A percentile compares a stretch with the other conserved stretches of the same genome.
These are phyloP conservation scores for Trametes gibbosa DNA, from an alignment of 768 basidiomycete genomes.

Conservation along the genomic window DNA sequence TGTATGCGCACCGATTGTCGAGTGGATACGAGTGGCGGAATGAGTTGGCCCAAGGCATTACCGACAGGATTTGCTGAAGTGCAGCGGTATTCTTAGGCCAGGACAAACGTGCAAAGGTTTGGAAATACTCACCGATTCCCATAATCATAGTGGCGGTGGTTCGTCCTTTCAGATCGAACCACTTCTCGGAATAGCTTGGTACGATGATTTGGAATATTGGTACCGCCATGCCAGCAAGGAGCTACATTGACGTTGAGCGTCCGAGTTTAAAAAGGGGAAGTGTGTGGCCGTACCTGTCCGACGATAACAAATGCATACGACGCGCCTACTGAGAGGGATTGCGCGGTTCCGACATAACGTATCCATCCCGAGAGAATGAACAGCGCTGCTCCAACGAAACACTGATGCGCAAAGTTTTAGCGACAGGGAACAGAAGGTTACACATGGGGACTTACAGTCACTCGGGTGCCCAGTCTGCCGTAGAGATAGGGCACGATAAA, in stretches of 20 bases:
- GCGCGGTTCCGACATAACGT: slow-evolving; percentile 66
- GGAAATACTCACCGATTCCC: slow-evolving; percentile 36
- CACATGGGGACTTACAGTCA: slow-evolving; percentile 57
- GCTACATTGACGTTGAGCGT: slow-evolving; percentile 33
- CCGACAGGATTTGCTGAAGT: slow-evolving; percentile 68
- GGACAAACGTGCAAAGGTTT: background rate
- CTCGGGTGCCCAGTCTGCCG: slow-evolving; percentile 56
- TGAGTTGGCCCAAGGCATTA: slow-evolving; percentile 66
- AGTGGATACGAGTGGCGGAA: slow-evolving; percentile 55
- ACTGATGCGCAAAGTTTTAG: slow-evolving; percentile 39
- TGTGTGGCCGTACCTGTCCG: slow-evolving; percentile 51
- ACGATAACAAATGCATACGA: slow-evolving; percentile 68
- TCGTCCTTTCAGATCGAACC: slow-evolving; percentile 75
- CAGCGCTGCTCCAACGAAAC: slow-evolving; percentile 51
- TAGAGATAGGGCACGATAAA: slow-evolving; percentile 57
- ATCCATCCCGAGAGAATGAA: slow-evolving; percentile 72
- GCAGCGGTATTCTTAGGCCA: background rate
- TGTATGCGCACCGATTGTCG: slow-evolving; percentile 53
- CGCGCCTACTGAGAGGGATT: slow-evolving; percentile 46
- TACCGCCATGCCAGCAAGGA: slow-evolving; percentile 62
- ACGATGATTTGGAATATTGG: slow-evolving; percentile 76
- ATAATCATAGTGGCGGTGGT: slow-evolving; percentile 75
- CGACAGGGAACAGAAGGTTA: too few relatives aligned
- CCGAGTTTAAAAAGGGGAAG: background rate
- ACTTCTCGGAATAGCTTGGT: slow-evolving; percentile 77